Conservation (phyloP, 805 yeast species). For the Candida hungchunana region DNA sequence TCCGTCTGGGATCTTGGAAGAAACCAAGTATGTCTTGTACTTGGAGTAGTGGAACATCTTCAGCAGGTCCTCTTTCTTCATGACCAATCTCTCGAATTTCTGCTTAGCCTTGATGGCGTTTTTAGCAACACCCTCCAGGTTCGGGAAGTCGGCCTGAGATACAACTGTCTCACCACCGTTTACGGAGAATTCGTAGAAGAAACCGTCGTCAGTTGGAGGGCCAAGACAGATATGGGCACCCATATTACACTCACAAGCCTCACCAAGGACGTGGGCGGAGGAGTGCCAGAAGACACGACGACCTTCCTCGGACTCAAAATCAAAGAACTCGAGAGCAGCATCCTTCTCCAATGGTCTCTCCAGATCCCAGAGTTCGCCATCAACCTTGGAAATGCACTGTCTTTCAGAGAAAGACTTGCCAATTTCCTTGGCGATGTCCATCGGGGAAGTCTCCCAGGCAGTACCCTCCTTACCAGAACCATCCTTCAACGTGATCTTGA, state of each 20-base stretch:
- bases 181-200: conserved; percentile 93
- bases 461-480: conserved; percentile 76
- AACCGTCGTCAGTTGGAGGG: conserved; percentile 97
- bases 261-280: conserved; percentile 96
- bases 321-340: conserved; percentile 71
- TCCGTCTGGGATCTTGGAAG: conserved; percentile 90
- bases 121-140: conserved; percentile 81
- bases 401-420: conserved; percentile 86
- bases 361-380: conserved; percentile 92
- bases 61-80: conserved; percentile 87
- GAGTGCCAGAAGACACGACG: conserved; percentile 98
- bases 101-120: conserved; percentile 93
- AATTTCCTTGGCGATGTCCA: conserved; percentile 76
- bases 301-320: conserved; percentile 93
- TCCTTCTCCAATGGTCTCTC: conserved; percentile 86
- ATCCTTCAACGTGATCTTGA: conserved; percentile 81
- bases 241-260: conserved; percentile 93
- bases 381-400: conserved; percentile 85
- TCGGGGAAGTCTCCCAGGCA: conserved; percentile 87
- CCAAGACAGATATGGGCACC: conserved; percentile 93
- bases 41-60: conserved; percentile 94
- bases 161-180: conserved; percentile 72
- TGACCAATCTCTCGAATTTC: conserved; percentile 86
- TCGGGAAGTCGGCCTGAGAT: conserved; percentile 76
- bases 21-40: conserved; percentile 85